Base-by-base conservation (phyloP, 305 asterid species). In the Fraxinus floribunda region DNA sequence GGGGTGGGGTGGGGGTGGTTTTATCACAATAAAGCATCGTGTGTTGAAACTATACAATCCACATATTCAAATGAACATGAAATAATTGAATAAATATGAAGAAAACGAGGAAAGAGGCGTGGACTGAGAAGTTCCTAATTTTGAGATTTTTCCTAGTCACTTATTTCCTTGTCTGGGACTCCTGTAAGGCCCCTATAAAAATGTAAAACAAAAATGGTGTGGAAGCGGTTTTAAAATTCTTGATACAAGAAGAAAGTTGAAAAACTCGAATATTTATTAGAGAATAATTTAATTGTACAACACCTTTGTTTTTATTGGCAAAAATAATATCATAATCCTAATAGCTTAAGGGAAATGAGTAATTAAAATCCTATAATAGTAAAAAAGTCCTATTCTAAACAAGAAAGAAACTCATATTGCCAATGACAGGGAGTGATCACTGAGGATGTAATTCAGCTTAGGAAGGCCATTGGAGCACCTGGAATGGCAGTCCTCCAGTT, bases 401-500 rank as follows among this genome's bases (percentile, higher is more conserved):
- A 49, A 13, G 60, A 46, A 46, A 46, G 55, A 46, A 13, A 49
- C 39, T 64, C 82, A 75, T 88, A 30, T 83, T 84, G 75, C 80
- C 73, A 22, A 77, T 80, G 87, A 55, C 89, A 96, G 99, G 99
- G 98, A 76, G 98, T 94, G 38, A 96, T 96, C 36, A 96, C 99
- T 22, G 93, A 91, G 88, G 99, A 96, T 75, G 98, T 96, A 64
- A 97, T 96, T 86, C 90, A 90, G 87, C 98, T 96, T 79, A 87
- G 99, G 85, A 91, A 87, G 89, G 93, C 96, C 82, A 93, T 94
- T 66, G 94, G 94, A 60, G 99, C 98, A 85, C 99, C 98, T 80
- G 98, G 99, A 83, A 96, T 96, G 99, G 98, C 99, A 16, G 98
- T 94, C 82, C 95, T 96, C 87, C 98, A 96, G 88, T 96, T 96